A percentile compares a stretch with the other conserved stretches of the same genome.
phyloP scores from a whole-genome alignment of 2,329 filamentous ascomycete genomes.

The Myriosclerotinia scirpicola region DNA sequence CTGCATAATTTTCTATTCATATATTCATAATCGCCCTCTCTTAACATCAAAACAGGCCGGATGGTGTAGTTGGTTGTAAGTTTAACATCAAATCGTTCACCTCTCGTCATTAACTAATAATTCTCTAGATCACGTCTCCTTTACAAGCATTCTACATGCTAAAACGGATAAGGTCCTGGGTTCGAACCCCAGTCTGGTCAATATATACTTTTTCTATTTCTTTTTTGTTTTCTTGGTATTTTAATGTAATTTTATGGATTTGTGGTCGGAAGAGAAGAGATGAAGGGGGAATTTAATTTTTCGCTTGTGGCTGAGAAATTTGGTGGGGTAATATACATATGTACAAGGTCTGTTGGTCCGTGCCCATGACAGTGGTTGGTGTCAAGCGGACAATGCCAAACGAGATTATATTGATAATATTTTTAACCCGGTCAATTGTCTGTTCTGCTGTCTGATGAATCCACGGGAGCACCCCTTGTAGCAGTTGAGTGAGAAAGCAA shows the following conservation, averaged over 20 bases:
- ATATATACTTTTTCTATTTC: too few relatives aligned
- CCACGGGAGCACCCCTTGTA: too few relatives aligned
- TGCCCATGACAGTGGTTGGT: too few relatives aligned
- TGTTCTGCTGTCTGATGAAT: too few relatives aligned
- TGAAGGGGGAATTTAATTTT: neutral
- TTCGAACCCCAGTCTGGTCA: constrained; percentile 18
- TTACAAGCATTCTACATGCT: neutral
- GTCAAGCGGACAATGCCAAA: too few relatives aligned
- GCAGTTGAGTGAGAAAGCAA: too few relatives aligned
- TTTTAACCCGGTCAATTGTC: too few relatives aligned
- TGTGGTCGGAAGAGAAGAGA: neutral
- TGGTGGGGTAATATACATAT: neutral
- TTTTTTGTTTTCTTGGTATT: neutral
- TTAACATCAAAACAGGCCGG: neutral
- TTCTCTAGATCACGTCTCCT: constrained; percentile 1
- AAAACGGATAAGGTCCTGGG: constrained; percentile 13
- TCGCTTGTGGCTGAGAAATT: constrained; percentile 5
- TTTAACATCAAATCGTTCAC: too few relatives aligned
- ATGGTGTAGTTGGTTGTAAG: constrained; percentile 18
- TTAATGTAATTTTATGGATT: accelerated
- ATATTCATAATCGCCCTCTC: accelerated
- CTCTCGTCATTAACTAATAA: too few relatives aligned
- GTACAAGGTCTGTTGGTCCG: too few relatives aligned
- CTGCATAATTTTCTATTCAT: neutral
- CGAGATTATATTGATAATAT: too few relatives aligned